Base-by-base conservation (phyloP, 2,329 filamentous ascomycete species). In the Exophiala xenobiotica region DNA sequence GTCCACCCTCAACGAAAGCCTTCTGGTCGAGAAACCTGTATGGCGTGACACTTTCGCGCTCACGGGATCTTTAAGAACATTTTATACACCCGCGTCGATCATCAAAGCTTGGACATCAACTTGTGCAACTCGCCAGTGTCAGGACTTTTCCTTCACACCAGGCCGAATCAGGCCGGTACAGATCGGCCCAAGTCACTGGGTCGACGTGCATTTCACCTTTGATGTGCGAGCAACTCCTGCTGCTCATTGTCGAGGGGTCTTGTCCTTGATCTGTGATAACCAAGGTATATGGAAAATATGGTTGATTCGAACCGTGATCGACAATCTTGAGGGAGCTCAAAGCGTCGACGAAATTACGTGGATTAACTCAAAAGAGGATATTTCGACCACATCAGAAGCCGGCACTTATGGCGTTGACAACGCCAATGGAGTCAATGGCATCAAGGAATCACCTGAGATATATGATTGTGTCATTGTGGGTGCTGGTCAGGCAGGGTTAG, bases 401-500 rank as follows among this genome's bases (percentile, higher is more conserved):
- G 37, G 22, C n/a, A 40, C 12, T n/a, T 7, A 48, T n/a, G 20
- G 33, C 16, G 33, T 22, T 14, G n/a, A 4, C 20, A 27, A 19
- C 29, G 45, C 35, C 23, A 49, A 8, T 3, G 18, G 16, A 3
- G 16, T 18, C 16, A 39, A 39, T 20, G 3, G 14, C 37, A 19
- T 12, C 9, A 22, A 26, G 14, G 2, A 55, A 65, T 16, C 70
- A 66, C 18, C n/a, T 18, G 7, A 53, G 61, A 6, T 64, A 65
- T 57, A 64, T 64, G 24, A 63, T 57, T 8, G 51, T 69, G 9
- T 69, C 12, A 51, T 70, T 9, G 59, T 68, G 27, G 71, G 74
- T 11, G 70, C 67, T 23, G 74, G 74, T 3, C 73, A 75, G 54
- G 68, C 68, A 20, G 74, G 75, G 0, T 62, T 77, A 1, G 67